Evolutionary conservation across 2,329 filamentous ascomycete species (phyloP).

Genomic region (Fusarium citri): DNA sequence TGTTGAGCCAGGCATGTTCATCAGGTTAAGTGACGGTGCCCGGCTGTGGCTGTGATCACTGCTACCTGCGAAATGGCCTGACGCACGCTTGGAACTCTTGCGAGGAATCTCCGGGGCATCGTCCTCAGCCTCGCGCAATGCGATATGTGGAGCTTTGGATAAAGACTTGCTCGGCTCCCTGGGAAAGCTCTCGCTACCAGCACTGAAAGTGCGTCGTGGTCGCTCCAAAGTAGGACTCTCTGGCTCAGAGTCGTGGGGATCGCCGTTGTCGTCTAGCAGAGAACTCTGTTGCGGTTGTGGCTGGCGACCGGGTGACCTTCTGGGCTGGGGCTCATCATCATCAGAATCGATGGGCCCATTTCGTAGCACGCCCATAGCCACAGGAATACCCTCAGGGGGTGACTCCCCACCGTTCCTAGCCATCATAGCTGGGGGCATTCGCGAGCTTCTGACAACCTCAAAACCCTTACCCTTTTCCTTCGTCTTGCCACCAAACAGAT

Average conservation of each 20-base stretch:
- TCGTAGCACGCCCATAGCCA: slow-evolving; percentile 69
- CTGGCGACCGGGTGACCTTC: slow-evolving; percentile 44
- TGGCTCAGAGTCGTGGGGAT: slow-evolving; percentile 58
- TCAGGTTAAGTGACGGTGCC: slow-evolving; percentile 53
- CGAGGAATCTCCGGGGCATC: slow-evolving; percentile 72
- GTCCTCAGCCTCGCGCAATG: slow-evolving; percentile 45
- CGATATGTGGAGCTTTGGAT: slow-evolving; percentile 35
- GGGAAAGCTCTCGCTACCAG: slow-evolving; percentile 56
- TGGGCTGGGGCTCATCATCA: slow-evolving; percentile 57
- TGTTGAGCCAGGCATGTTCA: slow-evolving; percentile 39
- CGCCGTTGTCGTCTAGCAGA: slow-evolving; percentile 60
- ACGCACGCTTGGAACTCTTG: slow-evolving; percentile 77
- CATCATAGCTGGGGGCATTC: slow-evolving; percentile 81
- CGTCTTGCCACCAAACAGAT: slow-evolving; percentile 82
- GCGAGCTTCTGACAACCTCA: slow-evolving; percentile 90
- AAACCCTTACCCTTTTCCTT: slow-evolving; percentile 98
- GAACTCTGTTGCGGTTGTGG: slow-evolving; percentile 49
- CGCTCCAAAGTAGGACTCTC: slow-evolving; percentile 50
- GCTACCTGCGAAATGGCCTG: slow-evolving; percentile 49
- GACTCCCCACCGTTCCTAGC: slow-evolving; percentile 71
- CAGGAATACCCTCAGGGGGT: slow-evolving; percentile 73
- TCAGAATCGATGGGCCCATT: slow-evolving; percentile 74
- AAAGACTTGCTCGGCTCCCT: slow-evolving; percentile 39
- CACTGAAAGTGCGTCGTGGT: slow-evolving; percentile 48
- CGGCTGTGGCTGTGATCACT: slow-evolving; percentile 45